These are phyloP conservation scores for Neonothopanus nambi DNA, from an alignment of 1,284 basidiomycete species.

Conservation along the genomic window DNA sequence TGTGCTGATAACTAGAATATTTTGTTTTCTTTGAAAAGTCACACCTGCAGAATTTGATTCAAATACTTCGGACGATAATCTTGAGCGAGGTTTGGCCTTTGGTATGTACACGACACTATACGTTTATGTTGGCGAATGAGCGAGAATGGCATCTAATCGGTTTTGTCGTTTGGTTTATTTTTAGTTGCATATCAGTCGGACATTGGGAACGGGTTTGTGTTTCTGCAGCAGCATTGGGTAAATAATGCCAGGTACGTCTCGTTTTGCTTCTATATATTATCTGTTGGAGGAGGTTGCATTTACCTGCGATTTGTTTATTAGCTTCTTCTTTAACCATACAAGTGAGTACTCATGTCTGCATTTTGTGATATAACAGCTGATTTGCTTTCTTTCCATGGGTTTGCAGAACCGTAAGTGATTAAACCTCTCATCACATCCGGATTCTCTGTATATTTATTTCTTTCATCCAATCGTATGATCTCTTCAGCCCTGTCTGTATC, in stretches of 20 bases:
- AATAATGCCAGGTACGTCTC: conserved; percentile 16
- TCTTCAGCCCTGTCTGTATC: neutral
- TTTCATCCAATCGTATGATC: neutral
- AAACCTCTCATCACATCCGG: too few species aligned
- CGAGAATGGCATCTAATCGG: neutral
- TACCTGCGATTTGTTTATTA: too few species aligned
- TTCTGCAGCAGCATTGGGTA: conserved; percentile 30
- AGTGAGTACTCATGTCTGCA: neutral
- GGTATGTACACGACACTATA: too few species aligned
- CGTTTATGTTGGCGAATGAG: too few species aligned
- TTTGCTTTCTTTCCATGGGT: neutral
- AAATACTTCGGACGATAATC: conserved; percentile 13
- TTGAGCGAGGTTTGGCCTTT: conserved; percentile 28
- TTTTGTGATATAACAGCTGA: neutral
- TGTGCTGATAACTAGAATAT: too few species aligned
- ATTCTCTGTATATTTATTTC: too few species aligned
- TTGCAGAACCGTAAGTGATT: neutral
- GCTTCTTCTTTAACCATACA: neutral
- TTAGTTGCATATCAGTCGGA: conserved; percentile 26
- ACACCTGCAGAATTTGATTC: conserved; percentile 17
- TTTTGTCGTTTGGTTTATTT: too few species aligned
- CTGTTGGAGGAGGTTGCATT: too few species aligned
- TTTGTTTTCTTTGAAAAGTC: too few species aligned
- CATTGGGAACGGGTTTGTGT: conserved; percentile 25
- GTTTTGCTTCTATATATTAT: neutral